Base-by-base conservation (phyloP, 495 filamentous ascomycete species). In the Tuber microsphaerosporum region DNA sequence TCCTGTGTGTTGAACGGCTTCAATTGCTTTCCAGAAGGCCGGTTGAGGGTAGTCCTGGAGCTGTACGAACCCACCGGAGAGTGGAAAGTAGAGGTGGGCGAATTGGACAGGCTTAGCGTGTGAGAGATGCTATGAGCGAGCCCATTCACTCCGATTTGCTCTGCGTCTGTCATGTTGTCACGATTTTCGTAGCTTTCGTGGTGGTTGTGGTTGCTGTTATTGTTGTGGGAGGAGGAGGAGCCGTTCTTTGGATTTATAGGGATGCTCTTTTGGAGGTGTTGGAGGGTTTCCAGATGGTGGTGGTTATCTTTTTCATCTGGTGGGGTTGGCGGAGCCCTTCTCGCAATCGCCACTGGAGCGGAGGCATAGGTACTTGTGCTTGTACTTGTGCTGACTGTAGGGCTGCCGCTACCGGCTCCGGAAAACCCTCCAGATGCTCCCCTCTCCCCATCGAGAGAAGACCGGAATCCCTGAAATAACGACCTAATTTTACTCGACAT, bases 1-100 rank as follows among this genome's bases (percentile, higher is more conserved):
- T 97, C 94, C 82, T 93, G 88, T 6, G 93, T 95, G 75, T 92
- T 90, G 84, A 99, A 99, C 20, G 95, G 95, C 84, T 97, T 97
- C 79, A 99, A 85, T 70, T 90, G 92, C 84, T 95, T 97, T 68
- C 51, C 76, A 12, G 72, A 46, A 70, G 51, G 65, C n/a, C 73
- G 71, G 22, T 71, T 41, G 39, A 71, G n/a, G 4, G 72, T 74
- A 61, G 70, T 75, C 42, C 69, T 44, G 19, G 61, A 79, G 69
- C 56, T 17, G 51, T 71, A 71, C 7, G 71, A 71, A 44, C 56
- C 56, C 26, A 65, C 56, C 16, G 77, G 81, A 41, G 81, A 77
- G 45, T 79, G 77, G 70, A 83, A 83, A 5, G 56, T 76, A 0
- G 81, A 77, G 39, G 71, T 73, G 1, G 81, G 79, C 17, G 79